Evolutionary conservation across 176 grass and related monocot genomes (phyloP).

Genomic region (Musa schizocarpa): DNA sequence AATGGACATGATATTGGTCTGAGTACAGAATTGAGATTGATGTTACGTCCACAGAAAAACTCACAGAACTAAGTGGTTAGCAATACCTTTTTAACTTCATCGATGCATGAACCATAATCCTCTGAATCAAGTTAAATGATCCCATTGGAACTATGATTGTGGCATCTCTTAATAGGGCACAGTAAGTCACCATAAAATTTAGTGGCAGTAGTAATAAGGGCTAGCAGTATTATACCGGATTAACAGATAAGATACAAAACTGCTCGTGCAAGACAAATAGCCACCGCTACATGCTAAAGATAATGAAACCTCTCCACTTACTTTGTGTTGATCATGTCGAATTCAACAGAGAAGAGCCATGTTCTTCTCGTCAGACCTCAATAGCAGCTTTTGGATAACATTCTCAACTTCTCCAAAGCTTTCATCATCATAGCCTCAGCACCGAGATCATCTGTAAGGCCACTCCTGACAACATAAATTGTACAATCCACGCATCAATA

Average conservation of each 20-base stretch:
- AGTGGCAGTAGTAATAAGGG: too few relatives aligned
- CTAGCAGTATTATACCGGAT: too few relatives aligned
- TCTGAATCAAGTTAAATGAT: too few relatives aligned
- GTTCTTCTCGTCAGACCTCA: constrained; percentile 87
- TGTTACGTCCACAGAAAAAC: too few relatives aligned
- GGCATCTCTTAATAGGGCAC: too few relatives aligned
- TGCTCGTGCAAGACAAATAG: too few relatives aligned
- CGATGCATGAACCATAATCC: background rate
- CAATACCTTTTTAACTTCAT: background rate
- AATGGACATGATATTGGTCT: too few relatives aligned
- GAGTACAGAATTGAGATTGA: too few relatives aligned
- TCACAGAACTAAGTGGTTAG: background rate
- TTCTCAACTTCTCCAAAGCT: constrained; percentile 68
- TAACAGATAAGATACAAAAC: background rate
- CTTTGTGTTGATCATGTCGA: constrained; percentile 88
- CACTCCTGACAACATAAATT: constrained; percentile 36
- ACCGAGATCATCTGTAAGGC: constrained; percentile 57
- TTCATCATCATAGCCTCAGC: constrained; percentile 77
- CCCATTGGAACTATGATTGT: too few relatives aligned
- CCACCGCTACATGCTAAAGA: background rate
- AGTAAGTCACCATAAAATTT: too few relatives aligned
- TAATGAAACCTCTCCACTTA: constrained; percentile 24
- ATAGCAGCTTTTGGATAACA: constrained; percentile 82
- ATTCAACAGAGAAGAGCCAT: constrained; percentile 70
- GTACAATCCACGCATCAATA: background rate